Percentiles rank a stretch among this genome's conserved stretches.
Evolutionary conservation across 148 eudicot species (phyloP).

Genomic region (Hydrangea macrophylla): DNA sequence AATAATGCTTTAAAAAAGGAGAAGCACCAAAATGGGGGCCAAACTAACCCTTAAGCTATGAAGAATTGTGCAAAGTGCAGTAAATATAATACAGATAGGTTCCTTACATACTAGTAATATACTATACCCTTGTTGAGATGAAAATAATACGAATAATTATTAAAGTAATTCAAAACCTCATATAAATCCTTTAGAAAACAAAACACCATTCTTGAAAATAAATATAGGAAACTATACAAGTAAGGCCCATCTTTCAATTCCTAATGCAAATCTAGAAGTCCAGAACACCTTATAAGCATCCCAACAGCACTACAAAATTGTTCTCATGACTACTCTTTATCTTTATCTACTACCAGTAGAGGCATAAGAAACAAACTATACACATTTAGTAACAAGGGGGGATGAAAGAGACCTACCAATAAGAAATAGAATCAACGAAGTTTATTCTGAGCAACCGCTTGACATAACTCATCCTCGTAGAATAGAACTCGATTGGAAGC

Average conservation of each 20-base stretch:
- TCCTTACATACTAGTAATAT: no score
- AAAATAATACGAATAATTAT: no score
- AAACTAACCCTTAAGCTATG: no score
- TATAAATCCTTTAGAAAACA: no score
- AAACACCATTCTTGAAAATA: constrained; percentile 1
- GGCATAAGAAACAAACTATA: constrained; percentile 34
- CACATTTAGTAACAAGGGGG: constrained; percentile 29
- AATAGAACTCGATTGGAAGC: constrained; percentile 71
- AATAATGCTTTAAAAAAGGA: no score
- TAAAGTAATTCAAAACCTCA: no score
- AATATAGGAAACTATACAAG: constrained; percentile 22
- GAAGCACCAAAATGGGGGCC: no score
- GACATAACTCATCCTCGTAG: constrained; percentile 92
- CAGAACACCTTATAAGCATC: neutral
- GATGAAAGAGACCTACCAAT: neutral
- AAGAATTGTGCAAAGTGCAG: no score
- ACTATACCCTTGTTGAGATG: no score
- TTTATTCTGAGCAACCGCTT: constrained; percentile 95
- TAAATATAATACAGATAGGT: neutral
- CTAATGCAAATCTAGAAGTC: constrained; percentile 22
- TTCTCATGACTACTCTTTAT: no score
- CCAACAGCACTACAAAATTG: constrained; percentile 36
- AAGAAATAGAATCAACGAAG: constrained; percentile 51
- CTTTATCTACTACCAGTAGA: constrained; percentile 10
- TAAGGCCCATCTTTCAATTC: constrained; percentile 5